phyloP scores from a whole-genome alignment of 805 yeast genomes.

The Kuraishia ogatae region DNA sequence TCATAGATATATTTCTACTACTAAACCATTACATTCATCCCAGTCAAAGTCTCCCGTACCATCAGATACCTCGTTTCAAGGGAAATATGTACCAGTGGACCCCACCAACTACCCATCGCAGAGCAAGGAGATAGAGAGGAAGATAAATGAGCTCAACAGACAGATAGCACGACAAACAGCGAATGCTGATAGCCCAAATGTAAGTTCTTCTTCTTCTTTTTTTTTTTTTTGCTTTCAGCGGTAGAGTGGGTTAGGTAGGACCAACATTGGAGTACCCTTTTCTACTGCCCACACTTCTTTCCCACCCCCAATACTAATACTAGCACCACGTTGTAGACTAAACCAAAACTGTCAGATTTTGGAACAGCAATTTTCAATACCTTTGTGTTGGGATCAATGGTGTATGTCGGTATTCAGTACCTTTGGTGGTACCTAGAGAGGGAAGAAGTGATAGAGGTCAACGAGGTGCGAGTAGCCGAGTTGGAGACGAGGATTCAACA shows the following conservation, averaged over 20 bases:
- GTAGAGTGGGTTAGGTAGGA: no score
- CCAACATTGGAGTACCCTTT: no score
- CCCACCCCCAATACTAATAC: no score
- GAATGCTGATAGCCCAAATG: constrained; percentile 9
- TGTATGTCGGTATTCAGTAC: constrained; percentile 23
- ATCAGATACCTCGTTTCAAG: not conserved
- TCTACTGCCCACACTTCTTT: not conserved
- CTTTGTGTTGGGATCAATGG: constrained; percentile 21
- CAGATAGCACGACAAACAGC: constrained; percentile 14
- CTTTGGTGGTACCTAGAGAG: constrained; percentile 22
- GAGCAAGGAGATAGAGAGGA: constrained; percentile 19
- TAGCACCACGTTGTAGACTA: no score
- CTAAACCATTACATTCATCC: not conserved
- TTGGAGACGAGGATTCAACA: constrained; percentile 18
- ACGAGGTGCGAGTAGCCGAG: constrained; percentile 13
- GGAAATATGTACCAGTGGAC: constrained; percentile 16
- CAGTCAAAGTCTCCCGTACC: not conserved
- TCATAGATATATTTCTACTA: not conserved
- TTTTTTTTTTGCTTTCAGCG: no score
- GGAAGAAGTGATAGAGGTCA: constrained; percentile 16
- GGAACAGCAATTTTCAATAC: constrained; percentile 22
- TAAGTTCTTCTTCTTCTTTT: not conserved
- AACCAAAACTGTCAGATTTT: constrained; percentile 23
- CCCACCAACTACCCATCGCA: constrained; percentile 20
- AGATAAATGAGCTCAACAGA: constrained; percentile 15